These are phyloP conservation scores for Colletotrichum plurivorum DNA, from an alignment of 2,329 filamentous ascomycete genomes.

Conservation along the genomic window DNA sequence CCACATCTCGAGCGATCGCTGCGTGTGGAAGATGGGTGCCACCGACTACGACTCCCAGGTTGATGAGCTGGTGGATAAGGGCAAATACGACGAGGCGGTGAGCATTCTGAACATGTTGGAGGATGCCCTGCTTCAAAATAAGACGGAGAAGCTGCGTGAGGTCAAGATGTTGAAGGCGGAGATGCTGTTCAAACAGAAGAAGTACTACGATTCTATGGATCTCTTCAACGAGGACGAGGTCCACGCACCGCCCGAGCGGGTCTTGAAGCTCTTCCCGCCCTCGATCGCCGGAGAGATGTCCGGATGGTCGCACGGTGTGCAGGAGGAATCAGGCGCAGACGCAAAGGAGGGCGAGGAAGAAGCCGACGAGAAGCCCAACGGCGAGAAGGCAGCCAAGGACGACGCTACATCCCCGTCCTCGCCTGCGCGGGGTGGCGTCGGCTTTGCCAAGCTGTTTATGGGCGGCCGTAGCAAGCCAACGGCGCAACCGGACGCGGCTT, in stretches of 20 bases:
- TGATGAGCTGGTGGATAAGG: constrained; percentile 81
- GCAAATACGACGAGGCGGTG: constrained; percentile 89
- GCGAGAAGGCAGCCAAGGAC: constrained; percentile 47
- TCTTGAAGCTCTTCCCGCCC: constrained; percentile 86
- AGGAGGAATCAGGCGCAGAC: constrained; percentile 62
- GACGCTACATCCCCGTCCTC: constrained; percentile 47
- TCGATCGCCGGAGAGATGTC: constrained; percentile 88
- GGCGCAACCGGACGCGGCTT: constrained; percentile 65
- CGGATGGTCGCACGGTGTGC: constrained; percentile 57
- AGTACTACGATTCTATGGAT: constrained; percentile 88
- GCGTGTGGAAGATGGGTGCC: constrained; percentile 96
- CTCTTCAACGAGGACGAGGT: constrained; percentile 89
- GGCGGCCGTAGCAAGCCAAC: constrained; percentile 59
- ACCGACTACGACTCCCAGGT: constrained; percentile 93
- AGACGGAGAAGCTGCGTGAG: constrained; percentile 83
- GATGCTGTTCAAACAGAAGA: constrained; percentile 83
- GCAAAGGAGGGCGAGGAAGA: constrained; percentile 48
- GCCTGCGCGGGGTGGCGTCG: constrained; percentile 55
- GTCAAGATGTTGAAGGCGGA: constrained; percentile 95
- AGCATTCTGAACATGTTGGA: constrained; percentile 92
- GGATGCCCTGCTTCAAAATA: constrained; percentile 89
- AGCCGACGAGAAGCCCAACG: constrained; percentile 50
- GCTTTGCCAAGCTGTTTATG: constrained; percentile 70
- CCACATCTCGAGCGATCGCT: constrained; percentile 90
- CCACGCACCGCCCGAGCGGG: constrained; percentile 88